phyloP scores from a whole-genome alignment of 139 green algal species.

The Coccomyxa sp. region DNA sequence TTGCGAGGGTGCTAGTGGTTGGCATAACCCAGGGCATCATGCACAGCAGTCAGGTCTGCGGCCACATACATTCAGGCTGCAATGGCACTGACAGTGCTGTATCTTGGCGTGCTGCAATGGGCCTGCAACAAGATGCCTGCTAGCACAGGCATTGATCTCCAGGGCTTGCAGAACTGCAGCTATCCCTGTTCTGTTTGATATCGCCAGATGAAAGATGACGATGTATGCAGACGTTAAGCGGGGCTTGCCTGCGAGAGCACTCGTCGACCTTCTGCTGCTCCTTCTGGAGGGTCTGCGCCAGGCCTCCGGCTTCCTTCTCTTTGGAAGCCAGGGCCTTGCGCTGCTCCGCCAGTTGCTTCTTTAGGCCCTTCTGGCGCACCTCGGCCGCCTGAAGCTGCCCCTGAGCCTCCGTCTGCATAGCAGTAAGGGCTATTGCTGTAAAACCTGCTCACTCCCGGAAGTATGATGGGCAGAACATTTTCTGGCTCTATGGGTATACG shows the following conservation, averaged over 20 bases:
- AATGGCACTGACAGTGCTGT: too few species aligned
- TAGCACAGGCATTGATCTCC: background rate
- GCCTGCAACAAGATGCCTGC: background rate
- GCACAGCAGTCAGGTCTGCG: too few species aligned
- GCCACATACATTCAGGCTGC: too few species aligned
- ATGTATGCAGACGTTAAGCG: background rate
- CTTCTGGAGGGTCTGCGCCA: slow-evolving; percentile 56
- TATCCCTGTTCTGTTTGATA: background rate
- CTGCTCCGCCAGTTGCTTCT: slow-evolving; percentile 76
- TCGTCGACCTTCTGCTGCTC: slow-evolving; percentile 25
- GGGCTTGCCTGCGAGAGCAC: background rate
- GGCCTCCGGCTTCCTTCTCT: slow-evolving; percentile 65
- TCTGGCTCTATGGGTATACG: too few species aligned
- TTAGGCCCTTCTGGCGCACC: slow-evolving; percentile 66
- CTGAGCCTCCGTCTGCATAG: background rate
- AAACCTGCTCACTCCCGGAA: background rate
- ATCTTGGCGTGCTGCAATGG: background rate
- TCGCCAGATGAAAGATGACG: background rate
- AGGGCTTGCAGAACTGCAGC: background rate
- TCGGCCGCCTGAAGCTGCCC: slow-evolving; percentile 54
- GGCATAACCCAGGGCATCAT: too few species aligned
- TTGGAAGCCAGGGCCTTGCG: slow-evolving; percentile 65
- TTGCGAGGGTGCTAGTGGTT: too few species aligned
- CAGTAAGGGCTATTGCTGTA: background rate
- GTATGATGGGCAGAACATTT: too few species aligned